These are phyloP conservation scores for Multifurca ochricompacta DNA, from an alignment of 768 basidiomycete species.

Conservation along the genomic window DNA sequence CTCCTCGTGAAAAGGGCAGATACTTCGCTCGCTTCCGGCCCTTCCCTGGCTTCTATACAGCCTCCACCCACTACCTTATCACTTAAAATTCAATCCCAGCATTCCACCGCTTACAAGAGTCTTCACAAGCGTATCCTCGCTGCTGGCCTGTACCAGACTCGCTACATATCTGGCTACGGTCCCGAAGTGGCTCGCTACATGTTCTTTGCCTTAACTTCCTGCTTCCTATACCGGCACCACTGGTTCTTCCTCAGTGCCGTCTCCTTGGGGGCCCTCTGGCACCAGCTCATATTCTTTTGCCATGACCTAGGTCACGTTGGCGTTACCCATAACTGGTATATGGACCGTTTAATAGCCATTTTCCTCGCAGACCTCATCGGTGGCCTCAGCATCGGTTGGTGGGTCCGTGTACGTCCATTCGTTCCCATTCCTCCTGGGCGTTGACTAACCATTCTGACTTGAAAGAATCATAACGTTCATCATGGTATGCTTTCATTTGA, in stretches of 20 bases:
- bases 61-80: slow-evolving; percentile 50
- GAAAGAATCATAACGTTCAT: slow-evolving; percentile 89
- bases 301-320: slow-evolving; percentile 97
- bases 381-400: slow-evolving; percentile 95
- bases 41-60: slow-evolving; percentile 37
- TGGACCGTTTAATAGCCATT: slow-evolving; percentile 74
- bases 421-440: background rate
- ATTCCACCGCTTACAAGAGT: slow-evolving; percentile 71
- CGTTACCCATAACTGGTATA: slow-evolving; percentile 79
- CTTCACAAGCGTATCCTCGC: slow-evolving; percentile 67
- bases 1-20: slow-evolving; percentile 49
- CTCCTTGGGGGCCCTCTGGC: slow-evolving; percentile 86
- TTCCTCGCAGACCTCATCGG: slow-evolving; percentile 81
- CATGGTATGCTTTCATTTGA: slow-evolving; percentile 57
- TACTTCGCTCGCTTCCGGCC: slow-evolving; percentile 29
- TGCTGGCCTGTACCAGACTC: slow-evolving; percentile 81
- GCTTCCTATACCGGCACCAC: slow-evolving; percentile 48
- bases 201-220: slow-evolving; percentile 51
- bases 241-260: slow-evolving; percentile 73
- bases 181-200: slow-evolving; percentile 78
- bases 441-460: slow-evolving; percentile 6
- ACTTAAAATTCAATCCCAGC: slow-evolving; percentile 49
- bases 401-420: slow-evolving; percentile 86
- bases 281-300: slow-evolving; percentile 85
- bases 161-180: slow-evolving; percentile 81